Conservation (phyloP, 805 yeast species). For the Ogataea sp. region DNA sequence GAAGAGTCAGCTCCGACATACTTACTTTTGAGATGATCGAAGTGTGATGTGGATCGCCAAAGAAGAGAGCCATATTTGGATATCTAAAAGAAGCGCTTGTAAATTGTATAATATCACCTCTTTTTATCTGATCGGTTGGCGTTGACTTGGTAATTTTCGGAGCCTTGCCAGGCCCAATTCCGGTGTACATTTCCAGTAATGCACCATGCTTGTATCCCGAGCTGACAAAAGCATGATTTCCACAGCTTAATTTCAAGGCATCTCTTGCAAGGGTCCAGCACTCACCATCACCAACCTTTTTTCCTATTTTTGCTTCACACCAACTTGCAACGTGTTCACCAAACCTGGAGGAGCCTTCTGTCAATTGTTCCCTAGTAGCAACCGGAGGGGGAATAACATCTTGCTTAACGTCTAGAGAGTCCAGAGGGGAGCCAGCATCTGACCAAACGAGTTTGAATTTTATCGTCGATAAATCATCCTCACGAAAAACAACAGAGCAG, state of each 20-base stretch:
- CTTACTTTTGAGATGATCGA: slow-evolving; percentile 28
- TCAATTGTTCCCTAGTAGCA: slow-evolving; percentile 26
- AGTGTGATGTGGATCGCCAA: slow-evolving; percentile 51
- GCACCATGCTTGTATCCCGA: slow-evolving; percentile 40
- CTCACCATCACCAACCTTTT: slow-evolving; percentile 46
- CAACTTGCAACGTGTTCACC: slow-evolving; percentile 50
- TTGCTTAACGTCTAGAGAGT: slow-evolving; percentile 21
- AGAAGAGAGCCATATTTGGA: slow-evolving; percentile 25
- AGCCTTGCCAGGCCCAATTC: slow-evolving; percentile 5
- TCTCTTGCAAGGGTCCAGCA: slow-evolving; percentile 56
- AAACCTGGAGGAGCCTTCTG: slow-evolving; percentile 27
- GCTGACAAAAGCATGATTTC: slow-evolving; percentile 48
- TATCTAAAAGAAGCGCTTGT: slow-evolving; percentile 31
- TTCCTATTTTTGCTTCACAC: slow-evolving; percentile 41
- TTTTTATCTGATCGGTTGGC: slow-evolving; percentile 32
- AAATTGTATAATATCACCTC: slow-evolving; percentile 53
- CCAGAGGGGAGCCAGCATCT: slow-evolving; percentile 15
- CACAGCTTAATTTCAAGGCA: slow-evolving; percentile 46
- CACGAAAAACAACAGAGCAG: slow-evolving; percentile 28
- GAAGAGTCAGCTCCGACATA: slow-evolving; percentile 23
- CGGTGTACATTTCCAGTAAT: slow-evolving; percentile 13
- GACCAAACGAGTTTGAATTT: slow-evolving; percentile 33
- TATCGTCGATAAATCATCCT: slow-evolving; percentile 33
- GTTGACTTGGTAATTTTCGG: slow-evolving; percentile 13
- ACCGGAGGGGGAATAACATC: slow-evolving; percentile 36